These are phyloP conservation scores for Raddia distichophylla DNA, from an alignment of 176 grass and related monocot genomes.

Conservation along the genomic window DNA sequence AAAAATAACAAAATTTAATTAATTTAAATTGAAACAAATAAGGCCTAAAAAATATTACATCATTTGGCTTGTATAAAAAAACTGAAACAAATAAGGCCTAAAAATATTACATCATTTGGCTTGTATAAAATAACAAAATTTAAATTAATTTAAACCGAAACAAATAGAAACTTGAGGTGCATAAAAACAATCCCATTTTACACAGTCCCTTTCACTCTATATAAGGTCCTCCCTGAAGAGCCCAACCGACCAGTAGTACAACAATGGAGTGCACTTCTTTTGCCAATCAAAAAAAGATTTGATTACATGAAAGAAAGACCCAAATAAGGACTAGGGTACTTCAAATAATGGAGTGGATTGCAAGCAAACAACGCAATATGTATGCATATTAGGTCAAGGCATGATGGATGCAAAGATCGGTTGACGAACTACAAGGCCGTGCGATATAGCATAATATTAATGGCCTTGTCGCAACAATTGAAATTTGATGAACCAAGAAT, in stretches of 20 bases:
- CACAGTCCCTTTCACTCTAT: constrained; percentile 26
- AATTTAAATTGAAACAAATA: too few relatives aligned
- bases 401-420: constrained; percentile 8
- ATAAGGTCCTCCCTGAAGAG: neutral
- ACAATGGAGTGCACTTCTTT: constrained; percentile 15
- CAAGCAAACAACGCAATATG: constrained; percentile 28
- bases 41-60: too few relatives aligned
- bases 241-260: neutral
- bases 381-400: constrained; percentile 21
- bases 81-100: too few relatives aligned
- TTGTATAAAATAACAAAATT: too few relatives aligned
- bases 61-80: too few relatives aligned
- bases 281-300: constrained; percentile 22
- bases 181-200: constrained; percentile 28
- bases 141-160: too few relatives aligned
- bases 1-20: too few relatives aligned
- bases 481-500: constrained; percentile 6
- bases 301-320: constrained; percentile 22
- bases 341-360: neutral
- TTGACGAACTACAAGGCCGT: constrained; percentile 2
- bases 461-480: constrained; percentile 3
- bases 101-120: too few relatives aligned
- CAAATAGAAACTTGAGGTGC: constrained; percentile 30
- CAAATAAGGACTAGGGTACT: constrained; percentile 5
- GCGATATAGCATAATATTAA: neutral